A percentile compares a stretch with the other conserved stretches of the same genome.
phyloP scores from a whole-genome alignment of 345 rosid genomes.

The Eucalyptus curtisii region DNA sequence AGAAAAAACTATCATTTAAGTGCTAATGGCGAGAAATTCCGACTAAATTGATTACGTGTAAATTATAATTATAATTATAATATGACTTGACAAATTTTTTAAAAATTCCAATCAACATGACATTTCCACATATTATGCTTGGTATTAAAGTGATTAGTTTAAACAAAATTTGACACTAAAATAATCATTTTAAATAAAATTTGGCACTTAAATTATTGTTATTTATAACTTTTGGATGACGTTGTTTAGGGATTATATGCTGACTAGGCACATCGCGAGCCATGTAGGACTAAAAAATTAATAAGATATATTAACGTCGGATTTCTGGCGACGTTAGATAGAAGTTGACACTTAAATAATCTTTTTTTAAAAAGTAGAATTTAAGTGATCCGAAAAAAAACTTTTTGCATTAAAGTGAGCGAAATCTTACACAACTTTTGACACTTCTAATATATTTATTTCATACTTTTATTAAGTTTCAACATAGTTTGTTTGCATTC shows the following conservation, averaged over 20 bases:
- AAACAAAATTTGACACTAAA: accelerated
- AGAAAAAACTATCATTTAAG: accelerated
- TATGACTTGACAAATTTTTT: no score
- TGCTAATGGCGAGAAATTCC: accelerated
- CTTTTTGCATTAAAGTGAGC: accelerated
- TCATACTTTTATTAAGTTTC: no score
- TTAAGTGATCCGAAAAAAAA: no score
- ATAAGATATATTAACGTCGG: accelerated
- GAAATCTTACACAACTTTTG: accelerated
- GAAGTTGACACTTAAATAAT: accelerated
- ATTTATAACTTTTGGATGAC: accelerated
- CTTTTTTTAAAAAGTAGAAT: no score
- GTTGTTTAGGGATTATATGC: accelerated
- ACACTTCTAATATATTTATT: no score
- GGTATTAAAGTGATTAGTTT: no score
- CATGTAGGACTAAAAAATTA: accelerated
- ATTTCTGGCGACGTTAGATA: accelerated
- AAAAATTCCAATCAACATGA: accelerated
- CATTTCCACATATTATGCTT: no score
- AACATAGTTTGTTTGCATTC: no score
- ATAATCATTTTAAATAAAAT: no score
- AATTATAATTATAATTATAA: no score
- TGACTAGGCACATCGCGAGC: accelerated
- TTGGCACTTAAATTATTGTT: accelerated
- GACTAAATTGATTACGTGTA: accelerated